Conservation (phyloP, 176 grass and related monocot genomes). For the Oryza brachyantha region DNA sequence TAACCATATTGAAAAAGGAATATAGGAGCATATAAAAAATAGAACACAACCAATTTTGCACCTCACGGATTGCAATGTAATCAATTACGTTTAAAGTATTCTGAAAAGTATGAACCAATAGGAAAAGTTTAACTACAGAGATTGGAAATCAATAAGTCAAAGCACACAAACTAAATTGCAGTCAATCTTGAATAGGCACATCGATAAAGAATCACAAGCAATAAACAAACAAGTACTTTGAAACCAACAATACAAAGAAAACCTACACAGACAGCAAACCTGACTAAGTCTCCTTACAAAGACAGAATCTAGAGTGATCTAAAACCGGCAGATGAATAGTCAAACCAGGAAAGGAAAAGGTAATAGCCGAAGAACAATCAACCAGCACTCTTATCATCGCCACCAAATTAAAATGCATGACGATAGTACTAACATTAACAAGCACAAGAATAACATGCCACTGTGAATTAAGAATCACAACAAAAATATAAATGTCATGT, state of each 20-base stretch:
- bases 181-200: neutral
- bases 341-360: neutral
- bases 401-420: slow-evolving; percentile 22
- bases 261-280: neutral
- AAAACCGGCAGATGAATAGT: neutral
- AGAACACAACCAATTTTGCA: neutral
- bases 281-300: slow-evolving; percentile 4
- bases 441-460: neutral
- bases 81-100: slow-evolving; percentile 7
- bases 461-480: neutral
- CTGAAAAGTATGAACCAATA: neutral
- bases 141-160: neutral
- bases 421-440: neutral
- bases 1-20: slow-evolving; percentile 2
- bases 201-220: neutral
- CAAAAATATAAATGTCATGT: neutral
- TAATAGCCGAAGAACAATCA: neutral
- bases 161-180: neutral
- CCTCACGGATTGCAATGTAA: neutral
- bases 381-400: neutral
- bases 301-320: neutral
- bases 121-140: neutral
- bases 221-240: slow-evolving; percentile 5
- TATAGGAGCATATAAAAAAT: neutral
- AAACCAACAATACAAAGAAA: slow-evolving; percentile 19